A percentile compares a stretch with the other conserved stretches of the same genome.
Conservation (phyloP, 192 early-diverging fungal species). For the Mortierella hygrophila region DNA sequence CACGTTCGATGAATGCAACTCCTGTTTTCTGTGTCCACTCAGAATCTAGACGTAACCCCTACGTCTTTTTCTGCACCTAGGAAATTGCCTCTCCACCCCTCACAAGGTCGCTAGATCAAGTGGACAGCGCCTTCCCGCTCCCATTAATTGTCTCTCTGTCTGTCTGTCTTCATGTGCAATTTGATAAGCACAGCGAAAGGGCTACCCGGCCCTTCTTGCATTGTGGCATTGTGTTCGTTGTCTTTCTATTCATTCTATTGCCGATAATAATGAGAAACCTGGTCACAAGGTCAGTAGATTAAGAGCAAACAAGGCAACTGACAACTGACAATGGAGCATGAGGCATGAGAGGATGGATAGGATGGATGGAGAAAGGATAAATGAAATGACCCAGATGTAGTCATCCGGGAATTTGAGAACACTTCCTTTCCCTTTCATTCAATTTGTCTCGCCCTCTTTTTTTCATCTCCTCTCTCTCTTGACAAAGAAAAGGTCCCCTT, state of each 20-base stretch:
- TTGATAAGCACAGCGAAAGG: conserved; percentile 9
- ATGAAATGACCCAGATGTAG: not conserved
- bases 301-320: not conserved
- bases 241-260: not conserved
- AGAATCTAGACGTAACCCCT: no score
- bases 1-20: no score
- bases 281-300: not conserved
- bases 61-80: no score
- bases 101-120: not conserved
- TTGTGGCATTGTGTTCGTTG: not conserved
- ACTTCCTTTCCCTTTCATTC: not conserved
- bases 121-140: not conserved
- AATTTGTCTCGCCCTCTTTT: not conserved
- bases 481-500: not conserved
- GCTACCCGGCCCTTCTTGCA: not conserved
- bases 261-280: not conserved
- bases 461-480: not conserved
- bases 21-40: no score
- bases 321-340: not conserved
- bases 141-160: not conserved
- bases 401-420: not conserved
- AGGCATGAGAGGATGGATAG: not conserved
- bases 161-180: not conserved
- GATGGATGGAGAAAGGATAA: not conserved
- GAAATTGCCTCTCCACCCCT: not conserved